Evolutionary conservation across 768 basidiomycete species (phyloP).

Genomic region (Boletus huronensis): DNA sequence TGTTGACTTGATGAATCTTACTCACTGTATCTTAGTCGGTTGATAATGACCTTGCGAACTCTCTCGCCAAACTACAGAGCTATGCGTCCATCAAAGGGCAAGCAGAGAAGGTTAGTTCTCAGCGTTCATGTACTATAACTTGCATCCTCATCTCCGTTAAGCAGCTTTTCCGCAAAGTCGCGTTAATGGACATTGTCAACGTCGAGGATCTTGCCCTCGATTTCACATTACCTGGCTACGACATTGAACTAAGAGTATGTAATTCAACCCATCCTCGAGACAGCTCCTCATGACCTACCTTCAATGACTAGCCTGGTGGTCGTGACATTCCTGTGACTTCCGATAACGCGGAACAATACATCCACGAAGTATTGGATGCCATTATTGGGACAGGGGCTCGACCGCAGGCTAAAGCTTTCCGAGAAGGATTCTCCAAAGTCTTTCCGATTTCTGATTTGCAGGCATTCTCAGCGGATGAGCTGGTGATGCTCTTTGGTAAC

Average conservation of each 20-base stretch:
- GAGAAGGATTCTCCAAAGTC: conserved; percentile 92
- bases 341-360: conserved; percentile 86
- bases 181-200: conserved; percentile 56
- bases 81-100: conserved; percentile 51
- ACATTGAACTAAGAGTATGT: conserved; percentile 83
- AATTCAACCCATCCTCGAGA: background rate
- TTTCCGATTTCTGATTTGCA: conserved; percentile 90
- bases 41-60: conserved; percentile 81
- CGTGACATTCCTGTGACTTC: conserved; percentile 77
- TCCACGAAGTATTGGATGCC: conserved; percentile 80
- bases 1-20: background rate
- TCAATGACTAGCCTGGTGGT: conserved; percentile 61
- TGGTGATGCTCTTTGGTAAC: conserved; percentile 95
- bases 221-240: conserved; percentile 95
- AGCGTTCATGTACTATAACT: background rate
- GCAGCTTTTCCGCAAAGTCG: conserved; percentile 54
- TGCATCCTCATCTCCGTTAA: conserved; percentile 1
- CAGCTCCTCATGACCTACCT: background rate
- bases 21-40: conserved; percentile 54
- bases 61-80: conserved; percentile 72
- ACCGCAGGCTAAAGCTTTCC: conserved; percentile 85
- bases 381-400: conserved; percentile 80
- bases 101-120: conserved; percentile 51
- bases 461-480: conserved; percentile 90
- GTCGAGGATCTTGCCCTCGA: conserved; percentile 90